Conservation (phyloP, 2,329 filamentous ascomycete genomes). For the Coniella lustricola region DNA sequence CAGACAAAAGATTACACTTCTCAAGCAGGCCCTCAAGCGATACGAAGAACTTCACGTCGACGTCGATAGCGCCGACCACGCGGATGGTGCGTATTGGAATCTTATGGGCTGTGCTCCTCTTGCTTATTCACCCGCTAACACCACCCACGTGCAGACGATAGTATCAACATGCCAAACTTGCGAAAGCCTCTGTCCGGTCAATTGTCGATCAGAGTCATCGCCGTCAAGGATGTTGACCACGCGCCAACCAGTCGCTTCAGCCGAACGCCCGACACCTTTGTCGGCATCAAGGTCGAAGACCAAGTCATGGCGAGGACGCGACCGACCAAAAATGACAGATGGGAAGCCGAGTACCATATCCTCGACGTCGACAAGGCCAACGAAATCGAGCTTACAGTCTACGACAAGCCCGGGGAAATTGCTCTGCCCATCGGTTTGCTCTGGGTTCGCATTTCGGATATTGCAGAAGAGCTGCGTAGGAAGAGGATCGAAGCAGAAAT, state of each 20-base stretch:
- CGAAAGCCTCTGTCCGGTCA: slow-evolving; percentile 93
- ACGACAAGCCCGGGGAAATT: slow-evolving; percentile 88
- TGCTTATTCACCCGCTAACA: slow-evolving; percentile 22
- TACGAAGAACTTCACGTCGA: slow-evolving; percentile 97
- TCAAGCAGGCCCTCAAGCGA: slow-evolving; percentile 92
- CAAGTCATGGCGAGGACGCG: slow-evolving; percentile 82
- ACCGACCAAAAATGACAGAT: slow-evolving; percentile 77
- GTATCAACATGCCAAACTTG: slow-evolving; percentile 88
- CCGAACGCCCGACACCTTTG: slow-evolving; percentile 87
- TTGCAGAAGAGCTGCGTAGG: slow-evolving; percentile 92
- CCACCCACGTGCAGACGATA: slow-evolving; percentile 64
- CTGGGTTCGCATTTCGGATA: slow-evolving; percentile 95
- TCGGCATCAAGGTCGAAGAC: slow-evolving; percentile 96
- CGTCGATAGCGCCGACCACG: slow-evolving; percentile 69
- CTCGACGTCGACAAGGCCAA: slow-evolving; percentile 98
- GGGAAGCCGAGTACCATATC: slow-evolving; percentile 85
- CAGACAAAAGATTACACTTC: slow-evolving; percentile 92
- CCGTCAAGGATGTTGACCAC: slow-evolving; percentile 92
- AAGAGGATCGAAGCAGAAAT: slow-evolving; percentile 97
- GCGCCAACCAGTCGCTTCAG: slow-evolving; percentile 78
- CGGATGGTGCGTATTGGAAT: slow-evolving; percentile 59
- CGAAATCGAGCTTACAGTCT: slow-evolving; percentile 94
- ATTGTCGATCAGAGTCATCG: slow-evolving; percentile 76
- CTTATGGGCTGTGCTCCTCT: background rate
- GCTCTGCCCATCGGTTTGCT: slow-evolving; percentile 89